These are phyloP conservation scores for Candida sojae DNA, from an alignment of 1,139 yeast species.

Conservation along the genomic window DNA sequence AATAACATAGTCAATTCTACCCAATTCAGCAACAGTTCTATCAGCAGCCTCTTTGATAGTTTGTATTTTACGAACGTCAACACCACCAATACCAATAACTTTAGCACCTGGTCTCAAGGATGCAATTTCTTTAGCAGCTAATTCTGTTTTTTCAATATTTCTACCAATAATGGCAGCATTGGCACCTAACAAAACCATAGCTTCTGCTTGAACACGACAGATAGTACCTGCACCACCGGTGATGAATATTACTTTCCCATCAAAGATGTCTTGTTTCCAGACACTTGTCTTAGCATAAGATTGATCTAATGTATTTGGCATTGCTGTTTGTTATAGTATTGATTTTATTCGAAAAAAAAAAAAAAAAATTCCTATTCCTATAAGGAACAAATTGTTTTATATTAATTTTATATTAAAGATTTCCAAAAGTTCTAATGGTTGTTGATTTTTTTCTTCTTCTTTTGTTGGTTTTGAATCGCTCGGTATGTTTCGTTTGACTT, in stretches of 20 bases:
- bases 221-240: conserved; percentile 98
- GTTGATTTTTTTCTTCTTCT: background rate
- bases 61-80: conserved; percentile 77
- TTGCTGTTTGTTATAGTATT: background rate
- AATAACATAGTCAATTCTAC: conserved; percentile 79
- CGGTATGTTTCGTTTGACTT: background rate
- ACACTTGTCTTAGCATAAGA: conserved; percentile 27
- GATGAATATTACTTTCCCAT: conserved; percentile 84
- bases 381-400: background rate
- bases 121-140: conserved; percentile 68
- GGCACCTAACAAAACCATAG: conserved; percentile 82
- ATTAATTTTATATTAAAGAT: too few species aligned
- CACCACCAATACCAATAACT: conserved; percentile 69
- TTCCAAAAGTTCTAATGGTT: too few species aligned
- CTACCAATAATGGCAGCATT: conserved; percentile 87
- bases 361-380: background rate
- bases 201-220: conserved; percentile 88
- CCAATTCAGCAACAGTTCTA: conserved; percentile 63
- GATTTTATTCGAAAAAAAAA: background rate
- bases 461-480: background rate
- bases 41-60: conserved; percentile 64
- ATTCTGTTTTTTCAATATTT: conserved; percentile 62
- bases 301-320: conserved; percentile 26
- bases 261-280: conserved; percentile 67
- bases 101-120: conserved; percentile 60